phyloP scores from a whole-genome alignment of 768 basidiomycete species.

The Suillus bovinus region DNA sequence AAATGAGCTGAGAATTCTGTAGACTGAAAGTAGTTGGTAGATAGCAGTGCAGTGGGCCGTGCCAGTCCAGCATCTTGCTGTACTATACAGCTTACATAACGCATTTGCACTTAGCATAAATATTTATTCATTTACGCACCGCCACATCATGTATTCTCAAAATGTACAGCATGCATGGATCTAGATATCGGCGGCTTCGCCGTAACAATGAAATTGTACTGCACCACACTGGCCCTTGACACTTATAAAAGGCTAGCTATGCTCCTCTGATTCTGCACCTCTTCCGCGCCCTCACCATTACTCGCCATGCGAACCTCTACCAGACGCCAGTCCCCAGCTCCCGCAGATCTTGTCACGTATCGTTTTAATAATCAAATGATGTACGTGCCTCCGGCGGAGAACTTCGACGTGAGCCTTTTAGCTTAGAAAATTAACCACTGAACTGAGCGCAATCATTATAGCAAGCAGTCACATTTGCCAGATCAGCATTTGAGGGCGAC shows the following conservation, averaged over 20 bases:
- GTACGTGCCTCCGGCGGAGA: constrained; percentile 46
- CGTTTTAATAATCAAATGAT: constrained; percentile 44
- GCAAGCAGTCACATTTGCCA: constrained; percentile 53
- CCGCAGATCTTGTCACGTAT: constrained; percentile 51
- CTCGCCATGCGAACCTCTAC: neutral
- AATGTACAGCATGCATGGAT: no score
- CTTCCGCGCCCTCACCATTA: neutral
- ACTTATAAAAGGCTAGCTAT: neutral
- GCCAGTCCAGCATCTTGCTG: no score
- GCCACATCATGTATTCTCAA: no score
- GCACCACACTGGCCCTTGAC: neutral
- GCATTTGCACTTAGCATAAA: no score
- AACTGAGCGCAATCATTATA: constrained; percentile 16
- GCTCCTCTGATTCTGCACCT: neutral
- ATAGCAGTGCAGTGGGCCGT: neutral
- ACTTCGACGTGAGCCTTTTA: constrained; percentile 41
- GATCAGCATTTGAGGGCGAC: constrained; percentile 46
- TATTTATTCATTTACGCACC: no score
- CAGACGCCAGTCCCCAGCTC: constrained; percentile 23
- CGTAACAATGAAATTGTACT: neutral
- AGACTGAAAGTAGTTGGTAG: neutral
- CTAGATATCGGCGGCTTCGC: no score
- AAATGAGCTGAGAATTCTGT: neutral
- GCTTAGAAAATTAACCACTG: neutral
- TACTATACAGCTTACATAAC: no score